Conservation (phyloP, 2,329 filamentous ascomycete species). For the Colletotrichum acutatum region DNA sequence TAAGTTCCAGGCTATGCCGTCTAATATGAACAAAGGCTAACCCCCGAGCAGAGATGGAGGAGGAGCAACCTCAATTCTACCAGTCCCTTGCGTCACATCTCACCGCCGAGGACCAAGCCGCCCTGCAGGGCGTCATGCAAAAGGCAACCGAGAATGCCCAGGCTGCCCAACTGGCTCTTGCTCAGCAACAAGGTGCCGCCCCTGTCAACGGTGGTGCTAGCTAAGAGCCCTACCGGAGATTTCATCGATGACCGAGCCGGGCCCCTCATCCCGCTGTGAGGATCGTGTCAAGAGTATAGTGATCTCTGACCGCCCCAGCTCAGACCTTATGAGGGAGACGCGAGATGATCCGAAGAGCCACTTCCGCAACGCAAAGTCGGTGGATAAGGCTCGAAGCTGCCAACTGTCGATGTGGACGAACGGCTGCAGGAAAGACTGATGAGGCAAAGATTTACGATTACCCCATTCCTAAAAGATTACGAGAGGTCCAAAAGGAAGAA, state of each 20-base stretch:
- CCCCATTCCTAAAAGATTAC: slow-evolving; percentile 30
- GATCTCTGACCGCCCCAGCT: slow-evolving; percentile 21
- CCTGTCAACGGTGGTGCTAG: slow-evolving; percentile 36
- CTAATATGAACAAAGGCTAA: slow-evolving; percentile 34
- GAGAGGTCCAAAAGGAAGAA: slow-evolving; percentile 32
- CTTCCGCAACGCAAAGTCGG: slow-evolving; percentile 23
- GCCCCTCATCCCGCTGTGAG: slow-evolving; percentile 25
- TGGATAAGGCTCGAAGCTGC: slow-evolving; percentile 29
- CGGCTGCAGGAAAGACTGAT: slow-evolving; percentile 34
- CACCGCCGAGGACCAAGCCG: slow-evolving; percentile 80
- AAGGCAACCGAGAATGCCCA: slow-evolving; percentile 59
- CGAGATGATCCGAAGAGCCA: slow-evolving; percentile 35
- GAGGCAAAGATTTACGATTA: slow-evolving; percentile 36
- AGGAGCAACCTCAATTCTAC: slow-evolving; percentile 91
- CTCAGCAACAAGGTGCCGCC: slow-evolving; percentile 40
- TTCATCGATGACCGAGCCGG: slow-evolving; percentile 36
- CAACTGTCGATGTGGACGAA: slow-evolving; percentile 25
- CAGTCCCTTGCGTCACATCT: slow-evolving; percentile 82
- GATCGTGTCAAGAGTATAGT: slow-evolving; percentile 6
- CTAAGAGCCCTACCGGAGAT: slow-evolving; percentile 33
- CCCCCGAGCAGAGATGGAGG: slow-evolving; percentile 76
- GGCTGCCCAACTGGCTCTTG: slow-evolving; percentile 42
- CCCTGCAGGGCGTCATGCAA: slow-evolving; percentile 84
- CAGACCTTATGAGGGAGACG: slow-evolving; percentile 31
- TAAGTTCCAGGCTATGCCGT: slow-evolving; percentile 60